Evolutionary conservation across 2,329 filamentous ascomycete species (phyloP).

Genomic region (Botryosphaeria dothidea): DNA sequence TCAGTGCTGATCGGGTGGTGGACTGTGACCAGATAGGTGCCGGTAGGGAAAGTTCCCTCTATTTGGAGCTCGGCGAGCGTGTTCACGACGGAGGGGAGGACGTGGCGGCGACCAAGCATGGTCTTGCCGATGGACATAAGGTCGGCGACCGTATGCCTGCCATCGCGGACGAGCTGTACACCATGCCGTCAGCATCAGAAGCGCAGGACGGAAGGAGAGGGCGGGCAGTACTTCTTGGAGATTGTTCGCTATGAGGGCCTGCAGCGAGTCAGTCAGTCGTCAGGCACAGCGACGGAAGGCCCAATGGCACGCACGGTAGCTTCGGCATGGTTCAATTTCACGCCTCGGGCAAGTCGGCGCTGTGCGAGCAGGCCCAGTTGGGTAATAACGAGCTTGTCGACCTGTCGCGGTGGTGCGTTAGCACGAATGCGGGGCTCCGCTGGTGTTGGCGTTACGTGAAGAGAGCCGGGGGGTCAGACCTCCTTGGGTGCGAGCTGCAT

Average conservation of each 20-base stretch:
- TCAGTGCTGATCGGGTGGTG: constrained; percentile 85
- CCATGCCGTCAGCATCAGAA: background rate
- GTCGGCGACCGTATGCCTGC: constrained; percentile 84
- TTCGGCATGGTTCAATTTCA: constrained; percentile 88
- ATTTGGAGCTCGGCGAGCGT: constrained; percentile 86
- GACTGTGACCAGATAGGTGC: constrained; percentile 92
- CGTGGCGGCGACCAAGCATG: constrained; percentile 91
- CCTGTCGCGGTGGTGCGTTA: constrained; percentile 50
- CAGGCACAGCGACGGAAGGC: background rate
- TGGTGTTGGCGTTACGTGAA: background rate
- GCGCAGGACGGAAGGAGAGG: background rate
- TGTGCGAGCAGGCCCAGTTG: constrained; percentile 88
- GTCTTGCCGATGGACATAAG: constrained; percentile 90
- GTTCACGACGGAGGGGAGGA: constrained; percentile 76
- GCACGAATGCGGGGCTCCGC: background rate
- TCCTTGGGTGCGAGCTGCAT: constrained; percentile 20
- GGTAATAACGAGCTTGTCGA: constrained; percentile 94
- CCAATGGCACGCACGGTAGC: constrained; percentile 62
- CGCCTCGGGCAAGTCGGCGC: constrained; percentile 80
- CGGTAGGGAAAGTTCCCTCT: constrained; percentile 87
- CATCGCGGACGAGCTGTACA: constrained; percentile 84
- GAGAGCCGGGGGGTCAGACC: background rate
- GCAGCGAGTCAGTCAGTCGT: constrained; percentile 32
- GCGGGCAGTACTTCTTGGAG: constrained; percentile 70
- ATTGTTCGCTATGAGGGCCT: constrained; percentile 83